Evolutionary conservation across 441 rosid species (phyloP).

Genomic region (Isatis lusitanica): DNA sequence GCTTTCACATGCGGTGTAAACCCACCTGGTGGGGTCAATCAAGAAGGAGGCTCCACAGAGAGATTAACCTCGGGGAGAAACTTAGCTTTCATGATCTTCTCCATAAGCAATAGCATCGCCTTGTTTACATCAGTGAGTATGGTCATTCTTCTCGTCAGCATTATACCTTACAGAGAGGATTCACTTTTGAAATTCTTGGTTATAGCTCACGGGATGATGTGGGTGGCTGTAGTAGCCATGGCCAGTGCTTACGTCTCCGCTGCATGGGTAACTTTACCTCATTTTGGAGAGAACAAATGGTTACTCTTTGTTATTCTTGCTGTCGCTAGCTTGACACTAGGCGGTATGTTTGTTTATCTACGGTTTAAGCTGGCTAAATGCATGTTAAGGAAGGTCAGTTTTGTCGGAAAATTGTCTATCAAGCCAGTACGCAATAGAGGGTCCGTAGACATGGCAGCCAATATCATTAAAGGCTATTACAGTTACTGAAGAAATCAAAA

Average conservation of each 20-base stretch:
- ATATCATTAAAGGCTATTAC: not conserved
- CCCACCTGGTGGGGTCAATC: constrained; percentile 13
- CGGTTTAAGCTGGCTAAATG: not conserved
- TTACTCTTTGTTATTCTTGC: not conserved
- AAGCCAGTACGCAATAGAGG: not conserved
- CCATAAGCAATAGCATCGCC: constrained; percentile 11
- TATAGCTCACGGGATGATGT: constrained; percentile 1
- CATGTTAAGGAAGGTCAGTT: not conserved
- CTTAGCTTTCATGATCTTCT: constrained; percentile 10
- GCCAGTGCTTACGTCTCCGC: constrained; percentile 14
- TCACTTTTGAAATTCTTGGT: constrained; percentile 3
- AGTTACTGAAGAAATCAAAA: not conserved
- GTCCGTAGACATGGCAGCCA: constrained; percentile 1
- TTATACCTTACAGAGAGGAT: not conserved
- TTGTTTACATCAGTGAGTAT: constrained; percentile 21
- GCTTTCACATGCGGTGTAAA: constrained; percentile 12
- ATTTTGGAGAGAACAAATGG: not conserved
- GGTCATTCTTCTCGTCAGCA: constrained; percentile 3
- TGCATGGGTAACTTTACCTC: not conserved
- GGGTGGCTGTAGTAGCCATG: constrained; percentile 19
- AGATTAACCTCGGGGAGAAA: not conserved
- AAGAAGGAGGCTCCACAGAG: not conserved
- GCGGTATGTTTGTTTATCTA: not conserved
- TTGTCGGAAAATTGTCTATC: not conserved
- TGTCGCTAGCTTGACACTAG: not conserved